These are phyloP conservation scores for Lactifluus piperatus DNA, from an alignment of 768 basidiomycete species.

Conservation along the genomic window DNA sequence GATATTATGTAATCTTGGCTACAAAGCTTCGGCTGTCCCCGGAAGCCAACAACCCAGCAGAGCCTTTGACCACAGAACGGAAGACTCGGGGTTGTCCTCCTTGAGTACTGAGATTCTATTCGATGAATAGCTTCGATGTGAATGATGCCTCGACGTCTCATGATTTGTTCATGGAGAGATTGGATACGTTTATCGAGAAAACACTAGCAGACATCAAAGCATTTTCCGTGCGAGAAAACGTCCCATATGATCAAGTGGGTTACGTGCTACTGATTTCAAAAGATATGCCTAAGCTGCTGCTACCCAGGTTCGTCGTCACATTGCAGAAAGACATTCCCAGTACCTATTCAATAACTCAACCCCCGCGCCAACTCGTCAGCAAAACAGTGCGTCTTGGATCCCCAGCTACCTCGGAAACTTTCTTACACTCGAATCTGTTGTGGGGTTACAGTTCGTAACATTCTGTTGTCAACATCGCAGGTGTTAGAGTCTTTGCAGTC, in stretches of 20 bases:
- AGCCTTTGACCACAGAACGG: no score
- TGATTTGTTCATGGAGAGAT: constrained; percentile 51
- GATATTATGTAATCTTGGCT: no score
- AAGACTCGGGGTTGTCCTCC: no score
- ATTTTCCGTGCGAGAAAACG: constrained; percentile 52
- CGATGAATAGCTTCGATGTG: constrained; percentile 9
- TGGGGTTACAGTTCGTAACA: constrained; percentile 32
- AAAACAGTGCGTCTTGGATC: constrained; percentile 17
- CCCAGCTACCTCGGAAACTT: background rate
- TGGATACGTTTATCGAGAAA: constrained; percentile 57
- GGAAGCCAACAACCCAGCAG: no score
- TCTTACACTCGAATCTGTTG: background rate
- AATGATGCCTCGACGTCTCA: constrained; percentile 32
- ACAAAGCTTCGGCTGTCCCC: background rate
- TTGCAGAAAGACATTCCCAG: constrained; percentile 58
- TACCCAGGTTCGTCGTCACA: constrained; percentile 39
- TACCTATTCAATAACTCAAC: constrained; percentile 37
- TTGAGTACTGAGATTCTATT: background rate
- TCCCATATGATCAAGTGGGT: constrained; percentile 52
- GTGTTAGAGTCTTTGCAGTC: constrained; percentile 45
- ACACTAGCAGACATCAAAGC: constrained; percentile 45
- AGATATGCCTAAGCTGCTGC: background rate
- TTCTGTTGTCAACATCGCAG: constrained; percentile 42
- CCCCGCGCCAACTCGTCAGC: background rate
- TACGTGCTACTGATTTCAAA: background rate